Evolutionary conservation across 257 asterid genomes (phyloP).

Genomic region (Ajuga chamaepitys): DNA sequence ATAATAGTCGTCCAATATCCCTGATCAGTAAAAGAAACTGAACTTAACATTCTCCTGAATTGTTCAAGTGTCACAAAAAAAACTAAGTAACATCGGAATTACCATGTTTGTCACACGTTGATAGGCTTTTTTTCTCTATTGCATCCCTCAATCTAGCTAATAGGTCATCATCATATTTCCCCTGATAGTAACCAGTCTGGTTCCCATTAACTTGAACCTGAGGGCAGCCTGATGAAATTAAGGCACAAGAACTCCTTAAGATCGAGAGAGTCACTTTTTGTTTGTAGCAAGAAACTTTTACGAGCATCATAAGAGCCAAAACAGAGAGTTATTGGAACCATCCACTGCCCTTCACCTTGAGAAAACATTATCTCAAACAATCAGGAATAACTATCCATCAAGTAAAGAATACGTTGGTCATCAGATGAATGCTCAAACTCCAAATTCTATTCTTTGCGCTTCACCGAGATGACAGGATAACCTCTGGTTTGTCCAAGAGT

Average conservation of each 20-base stretch:
- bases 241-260: constrained; percentile 47
- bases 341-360: constrained; percentile 88
- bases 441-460: constrained; percentile 54
- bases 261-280: constrained; percentile 54
- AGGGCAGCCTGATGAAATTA: constrained; percentile 35
- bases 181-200: constrained; percentile 80
- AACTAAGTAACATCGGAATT: too few species aligned
- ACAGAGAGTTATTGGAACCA: constrained; percentile 78
- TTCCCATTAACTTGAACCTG: constrained; percentile 82
- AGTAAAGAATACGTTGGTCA: constrained; percentile 6
- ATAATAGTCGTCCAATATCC: constrained; percentile 78
- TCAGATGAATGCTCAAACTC: constrained; percentile 68
- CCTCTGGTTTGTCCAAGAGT: constrained; percentile 95
- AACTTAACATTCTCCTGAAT: constrained; percentile 3
- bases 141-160: constrained; percentile 81
- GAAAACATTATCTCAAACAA: constrained; percentile 71
- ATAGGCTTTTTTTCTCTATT: constrained; percentile 60
- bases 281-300: constrained; percentile 65
- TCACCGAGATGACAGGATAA: constrained; percentile 84
- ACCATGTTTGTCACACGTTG: constrained; percentile 80
- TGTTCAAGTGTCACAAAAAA: not conserved
- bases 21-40: constrained; percentile 43
- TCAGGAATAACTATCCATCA: constrained; percentile 69
- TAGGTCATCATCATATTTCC: constrained; percentile 76
- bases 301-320: constrained; percentile 58